These are phyloP conservation scores for Elaeis guineensis DNA, from an alignment of 176 grass and related monocot genomes.

Conservation along the genomic window DNA sequence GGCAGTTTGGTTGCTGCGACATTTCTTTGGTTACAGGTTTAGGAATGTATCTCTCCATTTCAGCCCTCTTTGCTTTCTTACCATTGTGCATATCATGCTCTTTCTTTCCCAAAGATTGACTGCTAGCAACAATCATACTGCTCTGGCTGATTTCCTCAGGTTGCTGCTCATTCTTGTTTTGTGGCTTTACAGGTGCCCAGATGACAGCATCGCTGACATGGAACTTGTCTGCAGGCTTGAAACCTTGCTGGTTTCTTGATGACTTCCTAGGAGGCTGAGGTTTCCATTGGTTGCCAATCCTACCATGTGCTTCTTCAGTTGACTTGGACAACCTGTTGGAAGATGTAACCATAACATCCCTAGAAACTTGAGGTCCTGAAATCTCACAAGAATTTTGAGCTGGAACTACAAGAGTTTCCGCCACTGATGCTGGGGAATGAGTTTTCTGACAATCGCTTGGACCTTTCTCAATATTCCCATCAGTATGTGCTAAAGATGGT, in stretches of 20 bases:
- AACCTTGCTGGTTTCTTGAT: conserved; percentile 54
- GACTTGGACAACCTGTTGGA: conserved; percentile 28
- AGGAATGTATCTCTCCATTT: conserved; percentile 97
- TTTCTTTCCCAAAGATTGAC: conserved; percentile 27
- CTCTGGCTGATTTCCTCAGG: conserved; percentile 32
- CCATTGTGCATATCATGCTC: conserved; percentile 36
- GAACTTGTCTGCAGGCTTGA: conserved; percentile 43
- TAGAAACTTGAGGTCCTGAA: conserved; percentile 35
- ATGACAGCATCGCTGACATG: conserved; percentile 48
- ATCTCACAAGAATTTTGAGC: conserved; percentile 36
- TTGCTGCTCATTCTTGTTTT: conserved; percentile 34
- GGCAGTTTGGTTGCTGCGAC: conserved; percentile 39
- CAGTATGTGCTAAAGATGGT: conserved; percentile 18
- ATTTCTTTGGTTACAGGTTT: conserved; percentile 76
- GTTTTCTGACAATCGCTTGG: conserved; percentile 28
- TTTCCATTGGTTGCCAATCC: conserved; percentile 41
- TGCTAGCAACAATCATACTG: conserved; percentile 7
- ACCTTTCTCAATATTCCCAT: conserved; percentile 31
- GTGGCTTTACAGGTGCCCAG: conserved; percentile 69
- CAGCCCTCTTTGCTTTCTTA: conserved; percentile 74
- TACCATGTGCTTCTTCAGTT: conserved; percentile 30
- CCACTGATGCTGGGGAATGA: conserved; percentile 33
- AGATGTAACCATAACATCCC: conserved; percentile 31
- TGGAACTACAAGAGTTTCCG: conserved; percentile 46
- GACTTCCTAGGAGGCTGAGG: conserved; percentile 44